Conservation (phyloP, 1,284 basidiomycete genomes). For the Mycena sp. region DNA sequence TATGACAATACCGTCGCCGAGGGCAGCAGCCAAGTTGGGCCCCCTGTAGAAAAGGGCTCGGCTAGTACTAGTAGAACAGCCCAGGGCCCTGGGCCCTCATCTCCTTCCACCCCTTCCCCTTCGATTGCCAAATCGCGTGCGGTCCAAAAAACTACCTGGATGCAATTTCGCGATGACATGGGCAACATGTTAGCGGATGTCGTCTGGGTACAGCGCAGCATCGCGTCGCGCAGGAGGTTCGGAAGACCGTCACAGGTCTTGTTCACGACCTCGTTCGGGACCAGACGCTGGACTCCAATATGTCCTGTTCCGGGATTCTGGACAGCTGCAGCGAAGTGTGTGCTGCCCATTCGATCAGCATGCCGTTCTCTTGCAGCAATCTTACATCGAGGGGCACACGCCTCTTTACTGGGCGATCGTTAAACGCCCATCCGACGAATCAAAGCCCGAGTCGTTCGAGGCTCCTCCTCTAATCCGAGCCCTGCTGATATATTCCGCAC, state of each 20-base stretch:
- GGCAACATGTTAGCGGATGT: constrained; percentile 7
- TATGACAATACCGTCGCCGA: not conserved
- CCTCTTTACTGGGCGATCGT: constrained; percentile 78
- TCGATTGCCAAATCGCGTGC: constrained; percentile 3
- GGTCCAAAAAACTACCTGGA: constrained; percentile 19
- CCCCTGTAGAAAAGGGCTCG: constrained; percentile 6
- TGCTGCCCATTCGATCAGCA: constrained; percentile 27
- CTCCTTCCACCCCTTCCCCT: constrained; percentile 12
- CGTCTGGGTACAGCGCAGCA: constrained; percentile 5
- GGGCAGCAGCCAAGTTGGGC: not conserved
- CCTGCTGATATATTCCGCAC: constrained; percentile 63
- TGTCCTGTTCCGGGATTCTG: constrained; percentile 45
- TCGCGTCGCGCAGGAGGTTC: constrained; percentile 22
- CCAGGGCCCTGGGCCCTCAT: too few species aligned
- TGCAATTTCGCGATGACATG: constrained; percentile 12
- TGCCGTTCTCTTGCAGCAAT: constrained; percentile 65
- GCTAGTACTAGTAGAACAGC: not conserved
- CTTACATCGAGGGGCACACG: constrained; percentile 68
- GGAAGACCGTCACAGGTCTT: constrained; percentile 24
- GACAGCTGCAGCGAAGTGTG: constrained; percentile 59
- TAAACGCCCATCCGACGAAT: constrained; percentile 54
- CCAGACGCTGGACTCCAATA: constrained; percentile 22
- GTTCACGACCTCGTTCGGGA: constrained; percentile 26
- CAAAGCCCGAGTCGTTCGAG: constrained; percentile 37
- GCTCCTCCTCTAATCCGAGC: constrained; percentile 54